A percentile compares a stretch with the other conserved stretches of the same genome.
These are phyloP conservation scores for Zymoseptoria pseudotritici DNA, from an alignment of 2,329 filamentous ascomycete species.

Conservation along the genomic window DNA sequence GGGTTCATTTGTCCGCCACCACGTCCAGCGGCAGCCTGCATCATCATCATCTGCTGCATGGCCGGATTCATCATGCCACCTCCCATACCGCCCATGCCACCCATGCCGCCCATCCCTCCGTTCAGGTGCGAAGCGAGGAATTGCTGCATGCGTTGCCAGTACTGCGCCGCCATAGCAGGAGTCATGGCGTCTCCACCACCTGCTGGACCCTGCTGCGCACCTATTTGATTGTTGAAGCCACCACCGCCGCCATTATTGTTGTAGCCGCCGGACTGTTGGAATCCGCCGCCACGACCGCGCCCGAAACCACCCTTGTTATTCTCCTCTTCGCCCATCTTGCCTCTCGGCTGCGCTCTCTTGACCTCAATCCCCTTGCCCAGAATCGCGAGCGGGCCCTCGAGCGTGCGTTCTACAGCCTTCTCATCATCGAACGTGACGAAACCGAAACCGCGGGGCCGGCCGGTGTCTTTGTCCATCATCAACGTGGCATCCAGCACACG, in stretches of 20 bases:
- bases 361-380: conserved; percentile 96
- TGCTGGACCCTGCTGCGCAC: conserved; percentile 10
- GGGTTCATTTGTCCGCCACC: conserved; percentile 48
- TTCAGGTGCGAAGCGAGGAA: conserved; percentile 66
- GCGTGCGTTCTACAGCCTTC: conserved; percentile 83
- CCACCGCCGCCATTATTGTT: conserved; percentile 22
- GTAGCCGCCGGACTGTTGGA: conserved; percentile 31
- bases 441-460: conserved; percentile 89
- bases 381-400: conserved; percentile 79
- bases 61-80: conserved; percentile 51
- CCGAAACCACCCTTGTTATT: conserved; percentile 8
- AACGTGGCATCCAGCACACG: conserved; percentile 93
- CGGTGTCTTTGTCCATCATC: conserved; percentile 99
- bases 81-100: conserved; percentile 27
- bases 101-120: conserved; percentile 48
- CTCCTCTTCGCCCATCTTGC: conserved; percentile 88
- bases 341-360: conserved; percentile 92
- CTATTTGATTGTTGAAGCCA: conserved; percentile 27
- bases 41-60: conserved; percentile 38
- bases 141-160: conserved; percentile 97
- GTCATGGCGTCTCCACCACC: conserved; percentile 54
- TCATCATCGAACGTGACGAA: conserved; percentile 98
- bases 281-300: conserved; percentile 36
- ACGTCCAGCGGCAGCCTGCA: conserved; percentile 4
- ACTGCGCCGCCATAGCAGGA: conserved; percentile 95